Conservation (phyloP, 805 yeast genomes). For the Myxozyma vanderwaltii region DNA sequence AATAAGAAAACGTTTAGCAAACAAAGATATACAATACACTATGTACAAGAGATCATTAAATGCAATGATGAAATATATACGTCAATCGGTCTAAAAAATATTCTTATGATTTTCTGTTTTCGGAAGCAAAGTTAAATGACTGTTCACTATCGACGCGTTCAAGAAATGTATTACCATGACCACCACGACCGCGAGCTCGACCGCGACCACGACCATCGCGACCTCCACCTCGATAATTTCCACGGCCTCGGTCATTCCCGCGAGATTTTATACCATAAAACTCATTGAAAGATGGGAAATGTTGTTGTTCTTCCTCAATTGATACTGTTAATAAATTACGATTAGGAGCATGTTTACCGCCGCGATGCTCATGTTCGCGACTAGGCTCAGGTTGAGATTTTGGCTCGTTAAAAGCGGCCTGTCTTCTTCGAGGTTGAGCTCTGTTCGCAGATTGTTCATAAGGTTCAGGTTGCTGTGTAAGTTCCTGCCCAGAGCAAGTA, state of each 20-base stretch:
- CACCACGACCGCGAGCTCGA: slow-evolving; percentile 2
- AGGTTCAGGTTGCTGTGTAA: not conserved
- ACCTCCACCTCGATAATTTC: not conserved
- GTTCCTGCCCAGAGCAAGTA: not conserved
- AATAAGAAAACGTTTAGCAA: too few species aligned
- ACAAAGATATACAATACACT: too few species aligned
- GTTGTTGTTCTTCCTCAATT: not conserved
- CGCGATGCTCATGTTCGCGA: too few species aligned
- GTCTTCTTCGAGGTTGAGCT: not conserved
- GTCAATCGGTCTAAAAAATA: too few species aligned
- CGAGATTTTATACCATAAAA: slow-evolving; percentile 1
- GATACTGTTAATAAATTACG: not conserved
- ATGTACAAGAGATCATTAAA: too few species aligned
- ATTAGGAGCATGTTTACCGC: too few species aligned
- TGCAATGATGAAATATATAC: too few species aligned
- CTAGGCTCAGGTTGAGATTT: too few species aligned
- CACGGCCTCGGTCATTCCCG: not conserved
- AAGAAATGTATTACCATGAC: not conserved
- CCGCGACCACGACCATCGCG: slow-evolving; percentile 8
- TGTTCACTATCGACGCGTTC: not conserved
- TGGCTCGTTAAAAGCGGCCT: too few species aligned
- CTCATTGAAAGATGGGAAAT: slow-evolving; percentile 10
- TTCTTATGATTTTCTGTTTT: too few species aligned
- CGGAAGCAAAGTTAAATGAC: too few species aligned
- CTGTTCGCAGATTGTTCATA: not conserved